Evolutionary conservation across 805 yeast species (phyloP), one percentile per base, ranked within the genome.

Genomic region (Schwanniomyces occidentalis): DNA sequence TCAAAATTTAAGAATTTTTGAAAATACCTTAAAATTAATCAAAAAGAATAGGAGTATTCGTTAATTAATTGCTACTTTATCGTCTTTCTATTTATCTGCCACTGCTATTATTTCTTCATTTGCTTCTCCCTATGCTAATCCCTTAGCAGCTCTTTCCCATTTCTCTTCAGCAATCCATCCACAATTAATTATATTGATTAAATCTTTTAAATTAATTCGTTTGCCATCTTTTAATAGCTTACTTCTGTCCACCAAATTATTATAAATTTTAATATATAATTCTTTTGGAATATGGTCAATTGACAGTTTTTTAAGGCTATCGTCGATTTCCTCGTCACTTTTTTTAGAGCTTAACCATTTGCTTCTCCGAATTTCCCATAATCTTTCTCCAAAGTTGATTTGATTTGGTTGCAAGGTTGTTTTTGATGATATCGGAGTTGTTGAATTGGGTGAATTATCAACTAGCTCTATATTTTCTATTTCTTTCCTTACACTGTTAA

Each of bases 121-220:
- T n/a, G n/a, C n/a, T n/a, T n/a, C n/a, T n/a, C n/a, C 3, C 33
- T 41, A 61, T 4, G 69, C 52, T 32, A 65, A 45, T 2, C 73
- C 73, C 20, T 49, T 52, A 4, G 71, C 70, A 4, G 75, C 75
- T 23, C 71, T 61, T 38, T 76, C 82, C 91, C 93, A 90, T 45
- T 78, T 76, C 32, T 82, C 87, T 15, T 78, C 78, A 40, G 79
- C 81, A 10, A 74, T 71, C 98, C 98, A 90, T 13, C 96, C 96
- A 3, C 84, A 76, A 49, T 86, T 80, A 26, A 90, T 73, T 16
- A 90, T 75, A 44, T 74, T 73, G 33, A 88, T 54, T 26, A 85
- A 78, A 54, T 88, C 95, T 38, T 67, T 69, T 48, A 91, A 71
- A 56, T 85, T 87, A 61, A 91, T 67, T 10, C 89, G 85, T 38